Base-by-base conservation (phyloP, 768 basidiomycete species). In the Fomitopsis serialis region DNA sequence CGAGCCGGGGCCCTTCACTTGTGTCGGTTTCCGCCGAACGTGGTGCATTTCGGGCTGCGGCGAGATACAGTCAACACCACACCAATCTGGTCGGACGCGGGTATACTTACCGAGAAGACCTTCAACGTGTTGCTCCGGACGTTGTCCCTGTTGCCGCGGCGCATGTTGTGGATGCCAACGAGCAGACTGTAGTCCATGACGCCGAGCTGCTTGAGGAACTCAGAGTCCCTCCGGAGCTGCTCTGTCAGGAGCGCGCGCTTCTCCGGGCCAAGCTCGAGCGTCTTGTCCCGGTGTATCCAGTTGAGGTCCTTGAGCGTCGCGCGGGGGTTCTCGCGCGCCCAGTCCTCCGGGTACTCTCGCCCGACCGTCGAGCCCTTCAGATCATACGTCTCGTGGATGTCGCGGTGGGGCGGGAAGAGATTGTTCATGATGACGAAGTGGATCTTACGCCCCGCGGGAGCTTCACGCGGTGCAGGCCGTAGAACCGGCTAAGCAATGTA, bases 341-440 rank as follows among this genome's bases (percentile, higher is more conserved):
- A 89, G 34, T 90, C 91, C 65, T 96, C 94, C 0, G 93, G 78
- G 58, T 92, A 94, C 68, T 84, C 77, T 23, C 96, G 76, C 0
- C 95, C 96, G 1, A 96, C 83, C 0, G 95, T 94, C 45, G 89
- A 92, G 2, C 95, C 96, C 67, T 99, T 98, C 59, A 98, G 77
- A 68, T 99, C 96, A 65, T 89, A 98, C 27, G 95, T 96, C 74
- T 98, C 97, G 70, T 99, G 97, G 42, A 98, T 79, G 67, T 99
- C 97, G 59, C 92, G 85, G 71, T 98, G 96, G 0, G 97, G 88
- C 0, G 97, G 96, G 72, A 99, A 98, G 25, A 99, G 79, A 68
- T 99, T 99, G 75, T 98, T 99, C 94, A 98, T 98, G 71, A 99
- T 97, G 52, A 98, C 93, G 66, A 99, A 99, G 68, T 99, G 97